Percentiles rank a stretch among this genome's conserved stretches.
phyloP scores from a whole-genome alignment of 208 protist species.

The Leishmania mexicana region DNA sequence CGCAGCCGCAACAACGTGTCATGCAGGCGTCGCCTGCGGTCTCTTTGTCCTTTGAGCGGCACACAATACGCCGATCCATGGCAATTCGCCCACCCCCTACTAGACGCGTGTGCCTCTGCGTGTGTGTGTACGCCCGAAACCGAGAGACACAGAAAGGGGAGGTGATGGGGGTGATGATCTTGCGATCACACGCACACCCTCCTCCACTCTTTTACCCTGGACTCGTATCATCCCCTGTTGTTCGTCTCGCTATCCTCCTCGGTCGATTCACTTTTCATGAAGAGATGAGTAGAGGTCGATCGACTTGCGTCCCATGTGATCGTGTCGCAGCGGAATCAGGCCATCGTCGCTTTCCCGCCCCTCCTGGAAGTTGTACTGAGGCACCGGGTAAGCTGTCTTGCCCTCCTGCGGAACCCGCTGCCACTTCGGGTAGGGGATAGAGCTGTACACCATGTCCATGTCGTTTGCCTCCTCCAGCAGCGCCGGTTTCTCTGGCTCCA shows the following conservation, averaged over 20 bases:
- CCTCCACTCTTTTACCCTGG: background rate
- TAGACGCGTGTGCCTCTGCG: background rate
- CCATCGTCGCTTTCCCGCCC: conserved; percentile 70
- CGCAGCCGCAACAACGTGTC: background rate
- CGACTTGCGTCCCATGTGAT: conserved; percentile 39
- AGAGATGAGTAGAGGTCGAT: conserved; percentile 33
- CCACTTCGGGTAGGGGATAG: conserved; percentile 65
- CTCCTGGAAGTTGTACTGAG: conserved; percentile 72
- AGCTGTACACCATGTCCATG: conserved; percentile 79
- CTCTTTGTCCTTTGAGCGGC: background rate
- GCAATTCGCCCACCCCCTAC: background rate
- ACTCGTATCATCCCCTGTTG: background rate
- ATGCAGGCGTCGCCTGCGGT: background rate
- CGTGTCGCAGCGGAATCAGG: conserved; percentile 53
- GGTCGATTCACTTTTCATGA: conserved; percentile 7
- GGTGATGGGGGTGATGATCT: background rate
- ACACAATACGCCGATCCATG: background rate
- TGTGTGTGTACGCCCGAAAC: background rate
- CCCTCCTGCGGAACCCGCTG: conserved; percentile 33
- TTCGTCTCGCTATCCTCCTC: background rate
- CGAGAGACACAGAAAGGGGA: background rate
- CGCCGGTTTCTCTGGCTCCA: conserved; percentile 58
- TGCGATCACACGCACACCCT: background rate
- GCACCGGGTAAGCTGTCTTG: conserved; percentile 64
- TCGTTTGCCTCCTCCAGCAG: conserved; percentile 85